Conservation (phyloP, 2,329 filamentous ascomycete genomes). For the Aspergillus ustus region DNA sequence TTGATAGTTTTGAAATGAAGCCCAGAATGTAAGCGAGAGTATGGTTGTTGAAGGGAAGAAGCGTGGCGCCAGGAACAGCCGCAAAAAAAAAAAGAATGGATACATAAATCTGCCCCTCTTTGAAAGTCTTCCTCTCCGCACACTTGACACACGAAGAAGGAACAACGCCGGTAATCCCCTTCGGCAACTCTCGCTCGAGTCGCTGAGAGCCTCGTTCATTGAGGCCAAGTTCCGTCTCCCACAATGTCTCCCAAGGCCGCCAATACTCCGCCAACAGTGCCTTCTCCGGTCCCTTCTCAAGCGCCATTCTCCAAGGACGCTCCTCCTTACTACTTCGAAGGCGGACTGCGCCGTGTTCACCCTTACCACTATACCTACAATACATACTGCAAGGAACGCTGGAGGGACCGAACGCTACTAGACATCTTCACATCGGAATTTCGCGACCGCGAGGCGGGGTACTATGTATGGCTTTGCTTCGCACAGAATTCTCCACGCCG, state of each 20-base stretch:
- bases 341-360: constrained; percentile 77
- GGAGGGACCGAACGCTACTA: constrained; percentile 78
- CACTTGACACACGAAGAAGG: neutral
- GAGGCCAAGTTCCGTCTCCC: constrained; percentile 38
- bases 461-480: constrained; percentile 67
- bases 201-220: constrained; percentile 44
- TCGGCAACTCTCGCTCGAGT: constrained; percentile 47
- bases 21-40: neutral
- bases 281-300: constrained; percentile 30
- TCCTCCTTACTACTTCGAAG: constrained; percentile 80
- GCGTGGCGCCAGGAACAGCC: constrained; percentile 13
- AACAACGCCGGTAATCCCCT: constrained; percentile 6
- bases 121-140: neutral
- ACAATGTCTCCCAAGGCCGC: constrained; percentile 44
- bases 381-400: constrained; percentile 91
- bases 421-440: constrained; percentile 94
- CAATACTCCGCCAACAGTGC: constrained; percentile 32
- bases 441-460: constrained; percentile 80
- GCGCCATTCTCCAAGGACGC: constrained; percentile 38
- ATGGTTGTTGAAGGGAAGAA: neutral
- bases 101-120: neutral
- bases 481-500: neutral
- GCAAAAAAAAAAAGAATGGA: neutral
- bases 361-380: constrained; percentile 96
- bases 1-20: neutral